Evolutionary conservation across 1,139 yeast genomes (phyloP), one percentile per base, ranked within the genome.

Genomic region (Meyerozyma sp.): DNA sequence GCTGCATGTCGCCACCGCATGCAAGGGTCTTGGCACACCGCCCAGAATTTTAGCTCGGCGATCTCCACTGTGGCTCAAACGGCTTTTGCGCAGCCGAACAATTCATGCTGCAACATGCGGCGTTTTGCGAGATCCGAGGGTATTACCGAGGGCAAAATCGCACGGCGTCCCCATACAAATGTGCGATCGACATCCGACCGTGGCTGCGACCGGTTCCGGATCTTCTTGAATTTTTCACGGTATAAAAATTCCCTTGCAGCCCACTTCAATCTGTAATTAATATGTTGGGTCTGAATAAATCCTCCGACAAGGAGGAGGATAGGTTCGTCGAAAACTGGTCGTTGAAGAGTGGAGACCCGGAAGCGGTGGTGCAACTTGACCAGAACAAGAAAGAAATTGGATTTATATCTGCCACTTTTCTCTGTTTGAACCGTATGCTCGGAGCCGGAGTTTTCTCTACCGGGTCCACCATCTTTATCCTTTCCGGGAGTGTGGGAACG

Each of bases 401-500:
- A n/a, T 61, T 77, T 32, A 46, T 78, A n/a, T 82, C 89, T 3
- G 86, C 89, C 40, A 73, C 82, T 25, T 82, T 82, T 56, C 68
- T 87, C 43, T 82, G 85, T 61, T 72, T 86, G 55, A 87, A 87
- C 61, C 73, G 95, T 61, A 86, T 86, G 82, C 74, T 88, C 52
- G 96, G 96, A 51, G 87, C 95, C 8, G 96, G 95, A 60, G 85
- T 88, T 42, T 88, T 88, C 61, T 82, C 93, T 36, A 84, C 91
- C 4, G 89, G 94, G 4, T 81, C 93, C n/a, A 81, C 88, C 16
- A 85, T 88, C 48, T 84, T 75, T 55, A 59, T 69, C 3, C 69
- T 82, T 47, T 75, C 84, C 26, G 94, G 95, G 5, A 82, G 91
- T 14, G 87, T 87, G 11, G 95, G 95, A 16, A 66, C 85, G 39